Base-by-base conservation (phyloP, 306 rosid species). In the Pachyrhizus erosus region DNA sequence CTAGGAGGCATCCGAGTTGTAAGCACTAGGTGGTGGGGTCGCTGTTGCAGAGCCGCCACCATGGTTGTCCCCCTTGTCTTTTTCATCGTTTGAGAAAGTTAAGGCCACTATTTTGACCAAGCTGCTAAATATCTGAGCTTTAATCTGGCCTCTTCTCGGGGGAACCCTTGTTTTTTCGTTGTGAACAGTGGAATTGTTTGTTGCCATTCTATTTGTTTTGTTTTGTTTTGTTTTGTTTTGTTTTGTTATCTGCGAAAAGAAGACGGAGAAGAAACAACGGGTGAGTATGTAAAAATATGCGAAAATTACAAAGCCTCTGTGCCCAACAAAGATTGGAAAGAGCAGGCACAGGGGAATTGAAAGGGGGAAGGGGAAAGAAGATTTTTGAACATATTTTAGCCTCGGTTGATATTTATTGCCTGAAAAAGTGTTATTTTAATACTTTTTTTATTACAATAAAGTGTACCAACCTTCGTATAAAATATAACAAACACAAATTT, bases 141-240 rank as follows among this genome's bases (percentile, higher is more conserved):
- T 87, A 34, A 89, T 70, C 54, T 60, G 64, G 4, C 90, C 92
- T 70, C 92, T 65, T 29, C 12, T 82, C 0, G 83, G 86, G 0
- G 84, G 90, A 29, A 37, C 11, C 45, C 20, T 83, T 23, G 71
- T 27, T 29, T 76, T 52, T 52, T 66, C 15, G 11, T 79, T 72
- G 4, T 34, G 18, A 60, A 62, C 5, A 5, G 26, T 29, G 8
- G 81, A 37, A 33, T 15, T 9, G 5, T 18, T 34, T n/a, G 64
- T 27, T 9, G 74, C 72, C 90, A 89, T 88, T 21, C 9, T 31
- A 2, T 49, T 12, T 29, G 11, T 17, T 39, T 52, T 26, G n/a
- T 9, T 11, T 27, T 54, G 40, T n/a, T 11, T 27, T 54, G 40
- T n/a, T 49, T 12, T 29, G 11, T 17, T 39, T 52, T 26, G n/a